Conservation (phyloP, 345 rosid genomes). For the Jatropha curcas region DNA sequence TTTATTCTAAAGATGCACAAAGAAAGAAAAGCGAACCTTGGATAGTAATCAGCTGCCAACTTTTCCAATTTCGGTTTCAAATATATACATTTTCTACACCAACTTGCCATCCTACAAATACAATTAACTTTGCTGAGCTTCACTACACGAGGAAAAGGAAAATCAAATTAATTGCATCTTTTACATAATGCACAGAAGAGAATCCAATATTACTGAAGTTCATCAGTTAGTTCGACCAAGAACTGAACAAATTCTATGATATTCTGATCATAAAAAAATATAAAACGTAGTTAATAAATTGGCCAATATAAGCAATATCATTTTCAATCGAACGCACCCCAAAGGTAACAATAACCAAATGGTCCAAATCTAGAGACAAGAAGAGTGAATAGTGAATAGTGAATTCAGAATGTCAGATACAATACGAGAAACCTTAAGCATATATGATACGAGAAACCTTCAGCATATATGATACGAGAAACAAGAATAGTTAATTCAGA, state of each 20-base stretch:
- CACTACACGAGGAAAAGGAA: neutral
- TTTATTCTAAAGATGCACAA: neutral
- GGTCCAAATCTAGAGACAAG: no score
- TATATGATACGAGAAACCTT: no score
- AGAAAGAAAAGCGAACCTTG: constrained; percentile 50
- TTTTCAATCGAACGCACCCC: neutral
- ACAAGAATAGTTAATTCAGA: no score
- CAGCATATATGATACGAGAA: no score
- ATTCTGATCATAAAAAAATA: no score
- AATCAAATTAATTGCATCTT: neutral
- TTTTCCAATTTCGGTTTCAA: constrained; percentile 84
- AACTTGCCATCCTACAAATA: constrained; percentile 84
- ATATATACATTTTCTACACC: constrained; percentile 95
- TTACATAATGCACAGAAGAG: neutral
- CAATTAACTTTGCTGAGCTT: constrained; percentile 25
- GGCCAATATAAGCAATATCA: no score
- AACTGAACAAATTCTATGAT: neutral
- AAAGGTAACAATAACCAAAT: no score
- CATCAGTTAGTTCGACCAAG: neutral
- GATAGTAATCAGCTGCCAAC: constrained; percentile 84
- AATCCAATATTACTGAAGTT: neutral
- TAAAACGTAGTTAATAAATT: neutral
- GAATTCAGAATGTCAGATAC: no score
- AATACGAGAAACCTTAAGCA: no score
- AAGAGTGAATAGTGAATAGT: no score